Evolutionary conservation across 768 basidiomycete genomes (phyloP), one percentile per base, ranked within the genome.

Genomic region (Lentinula edodes): DNA sequence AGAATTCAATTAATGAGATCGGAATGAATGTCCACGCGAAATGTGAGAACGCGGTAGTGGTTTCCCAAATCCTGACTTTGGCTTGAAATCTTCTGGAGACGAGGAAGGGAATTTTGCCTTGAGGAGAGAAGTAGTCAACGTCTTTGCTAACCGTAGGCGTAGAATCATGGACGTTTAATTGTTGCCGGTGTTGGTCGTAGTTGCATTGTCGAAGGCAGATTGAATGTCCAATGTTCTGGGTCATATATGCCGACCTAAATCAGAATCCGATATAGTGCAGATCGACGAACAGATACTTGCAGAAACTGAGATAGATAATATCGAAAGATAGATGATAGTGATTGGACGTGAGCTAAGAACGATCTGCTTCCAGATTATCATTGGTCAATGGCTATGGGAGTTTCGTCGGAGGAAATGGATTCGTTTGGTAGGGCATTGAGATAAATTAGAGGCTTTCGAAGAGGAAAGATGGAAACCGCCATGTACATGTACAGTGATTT

Each of bases 261-360:
- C 41, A 43, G 41, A 56, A 56, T 43, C 41, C 55, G 55, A 56
- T 45, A 43, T 56, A 41, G 55, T 34, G 41, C 38, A 56, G 28
- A 9, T 2, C 23, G 28, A 28, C 28, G 3, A 28, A 28, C 28
- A 28, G 28, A 28, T 28, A 28, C 28, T 28, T 28, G 28, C 28
- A 28, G 3, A 23, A 1, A 23, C 23, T 23, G 23, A 23, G 23
- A 28, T 28, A 28, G 28, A 28, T 28, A 2, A 28, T 28, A 28
- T 3, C 28, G 28, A 23, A 23, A 23, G 23, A 23, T 23, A 23
- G 23, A 23, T 23, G 23, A 28, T 28, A 3, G 28, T 28, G 28
- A 28, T 28, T 28, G 28, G 28, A 28, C 28, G 28, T 28, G 28
- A 28, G 28, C 28, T 28, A 13, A 6, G 50, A 51, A 23, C 32